Percentiles rank a stretch among this genome's conserved stretches.
Conservation (phyloP, 73 alveolate species). For the Durusdinium trenchii region DNA sequence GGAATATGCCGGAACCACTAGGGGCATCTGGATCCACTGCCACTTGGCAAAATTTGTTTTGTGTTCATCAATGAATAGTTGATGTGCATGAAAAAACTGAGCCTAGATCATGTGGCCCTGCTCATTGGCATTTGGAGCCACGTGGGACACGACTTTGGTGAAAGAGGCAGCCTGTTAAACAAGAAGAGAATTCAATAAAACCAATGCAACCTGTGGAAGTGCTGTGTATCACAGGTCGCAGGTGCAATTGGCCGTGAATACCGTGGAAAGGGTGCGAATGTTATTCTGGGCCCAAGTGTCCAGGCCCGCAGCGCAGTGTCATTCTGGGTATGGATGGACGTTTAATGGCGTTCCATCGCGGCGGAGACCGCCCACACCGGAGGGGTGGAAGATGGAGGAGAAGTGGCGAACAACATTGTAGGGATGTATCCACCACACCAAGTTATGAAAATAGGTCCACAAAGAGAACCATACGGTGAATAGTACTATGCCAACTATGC, state of each 20-base stretch:
- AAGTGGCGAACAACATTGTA: too few species aligned
- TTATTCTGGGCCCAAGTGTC: constrained; percentile 81
- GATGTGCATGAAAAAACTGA: too few species aligned
- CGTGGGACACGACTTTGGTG: constrained; percentile 32
- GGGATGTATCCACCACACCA: not conserved
- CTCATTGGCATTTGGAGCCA: constrained; percentile 21
- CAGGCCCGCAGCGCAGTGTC: too few species aligned
- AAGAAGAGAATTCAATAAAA: not conserved
- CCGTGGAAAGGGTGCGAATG: constrained; percentile 79
- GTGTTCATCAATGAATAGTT: too few species aligned
- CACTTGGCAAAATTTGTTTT: constrained; percentile 3
- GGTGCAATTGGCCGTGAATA: constrained; percentile 56
- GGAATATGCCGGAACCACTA: too few species aligned
- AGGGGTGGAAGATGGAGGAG: not conserved
- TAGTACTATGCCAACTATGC: too few species aligned
- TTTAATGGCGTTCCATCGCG: not conserved
- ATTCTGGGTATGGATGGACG: not conserved
- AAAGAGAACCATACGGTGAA: too few species aligned
- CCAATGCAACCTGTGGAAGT: not conserved
- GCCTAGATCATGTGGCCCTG: constrained; percentile 33
- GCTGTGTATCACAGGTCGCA: not conserved
- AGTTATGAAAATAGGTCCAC: not conserved
- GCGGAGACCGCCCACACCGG: not conserved
- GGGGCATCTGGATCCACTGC: too few species aligned
- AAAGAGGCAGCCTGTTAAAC: not conserved